Base-by-base conservation (phyloP, 2,329 filamentous ascomycete genomes). In the Penicillium palitans region DNA sequence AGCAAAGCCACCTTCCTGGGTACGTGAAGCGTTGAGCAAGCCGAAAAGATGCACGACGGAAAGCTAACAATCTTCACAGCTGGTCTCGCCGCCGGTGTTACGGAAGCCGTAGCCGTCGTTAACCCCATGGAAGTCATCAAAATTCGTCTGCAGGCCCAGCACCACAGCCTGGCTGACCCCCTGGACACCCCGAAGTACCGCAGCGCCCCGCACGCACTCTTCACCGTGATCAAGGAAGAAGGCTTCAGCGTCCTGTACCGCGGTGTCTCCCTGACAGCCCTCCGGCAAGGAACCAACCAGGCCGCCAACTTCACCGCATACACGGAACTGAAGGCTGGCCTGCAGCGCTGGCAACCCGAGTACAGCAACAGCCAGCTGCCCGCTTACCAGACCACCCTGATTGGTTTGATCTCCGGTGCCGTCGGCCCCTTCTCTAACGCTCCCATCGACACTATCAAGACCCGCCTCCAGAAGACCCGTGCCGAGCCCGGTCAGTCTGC, bases 111-210 rank as follows among this genome's bases (percentile, higher is more conserved):
- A 45, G 89, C 90, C 49, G 91, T 99, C 52, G 95, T 99, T 57
- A 97, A 93, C 31, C 95, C 95, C 6, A 99, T 99, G 95, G 95
- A 99, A 81, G 95, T 99, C 61, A 87, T 99, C 79, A 99, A 99
- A 85, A 99, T 99, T 74, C 90, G 95, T 49, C 85, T 99, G 67
- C 95, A 99, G 83, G 93, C 93, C 5, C 95, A 99, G 80, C 91
- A 97, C 80, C 95, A 99, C 85, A 91, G 87, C 74, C 95, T 99
- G 88, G 92, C 95, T 49, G 95, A 99, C 74, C 95, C 95, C 6
- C 87, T 98, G 66, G 95, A 98, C 75, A 78, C 97, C 9, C 95
- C 95, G 64, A 98, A 98, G 80, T 98, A 98, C 82, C 90, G 93
- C 74, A 97, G 96, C 78, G 93, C 93, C 27, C 92, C 92, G 1